These are phyloP conservation scores for Triglochin maritima DNA, from an alignment of 106 monocot genomes.

Conservation along the genomic window DNA sequence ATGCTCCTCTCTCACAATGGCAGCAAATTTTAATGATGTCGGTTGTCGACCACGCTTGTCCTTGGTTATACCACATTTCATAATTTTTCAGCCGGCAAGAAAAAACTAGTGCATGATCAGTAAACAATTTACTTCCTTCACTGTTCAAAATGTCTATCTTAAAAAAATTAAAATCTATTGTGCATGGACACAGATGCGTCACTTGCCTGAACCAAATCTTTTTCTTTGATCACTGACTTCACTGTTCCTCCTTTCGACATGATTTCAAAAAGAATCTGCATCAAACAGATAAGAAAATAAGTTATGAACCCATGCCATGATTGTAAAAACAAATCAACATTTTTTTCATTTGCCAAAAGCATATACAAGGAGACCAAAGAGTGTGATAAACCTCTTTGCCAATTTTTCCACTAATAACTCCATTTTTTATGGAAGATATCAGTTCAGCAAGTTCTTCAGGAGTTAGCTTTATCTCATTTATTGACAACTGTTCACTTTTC, in stretches of 20 bases:
- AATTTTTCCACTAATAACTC: constrained; percentile 93
- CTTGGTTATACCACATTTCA: too few species aligned
- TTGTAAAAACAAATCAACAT: not conserved
- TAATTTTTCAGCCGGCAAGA: too few species aligned
- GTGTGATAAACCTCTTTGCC: constrained; percentile 66
- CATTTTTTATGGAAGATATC: constrained; percentile 76
- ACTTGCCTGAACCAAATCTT: constrained; percentile 80
- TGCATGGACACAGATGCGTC: too few species aligned
- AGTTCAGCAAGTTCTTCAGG: constrained; percentile 75
- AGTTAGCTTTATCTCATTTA: constrained; percentile 74
- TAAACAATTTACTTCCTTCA: too few species aligned
- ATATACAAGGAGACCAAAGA: not conserved
- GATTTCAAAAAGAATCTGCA: constrained; percentile 72
- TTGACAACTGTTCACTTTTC: constrained; percentile 63
- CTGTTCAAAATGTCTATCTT: too few species aligned
- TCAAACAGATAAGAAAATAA: not conserved
- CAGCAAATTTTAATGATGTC: too few species aligned
- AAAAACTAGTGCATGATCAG: too few species aligned
- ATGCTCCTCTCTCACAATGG: too few species aligned
- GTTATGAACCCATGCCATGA: too few species aligned
- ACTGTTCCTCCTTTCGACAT: constrained; percentile 91
- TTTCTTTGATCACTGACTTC: constrained; percentile 70
- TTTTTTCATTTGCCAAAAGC: not conserved
- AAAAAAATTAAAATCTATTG: too few species aligned
- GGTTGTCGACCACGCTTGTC: too few species aligned